Evolutionary conservation across 2,329 filamentous ascomycete genomes (phyloP).

Genomic region (Geosmithia putterillii): DNA sequence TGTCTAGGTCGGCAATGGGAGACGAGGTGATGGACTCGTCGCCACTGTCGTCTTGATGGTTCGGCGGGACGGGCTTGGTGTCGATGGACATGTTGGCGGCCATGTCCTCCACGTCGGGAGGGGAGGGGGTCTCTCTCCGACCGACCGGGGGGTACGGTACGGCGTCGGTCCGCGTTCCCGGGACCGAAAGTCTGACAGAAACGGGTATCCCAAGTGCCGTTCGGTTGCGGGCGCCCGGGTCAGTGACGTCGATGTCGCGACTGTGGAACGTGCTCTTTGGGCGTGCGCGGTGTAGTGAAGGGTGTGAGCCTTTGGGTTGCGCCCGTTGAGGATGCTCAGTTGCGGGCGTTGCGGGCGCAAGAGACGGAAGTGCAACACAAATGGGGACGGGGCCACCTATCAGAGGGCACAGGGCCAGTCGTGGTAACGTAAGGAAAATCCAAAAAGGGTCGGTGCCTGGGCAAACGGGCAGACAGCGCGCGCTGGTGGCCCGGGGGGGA

Average conservation of each 20-base stretch:
- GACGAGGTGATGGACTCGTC: slow-evolving; percentile 51
- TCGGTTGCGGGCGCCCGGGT: background rate
- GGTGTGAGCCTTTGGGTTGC: too few relatives aligned
- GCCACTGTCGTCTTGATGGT: slow-evolving; percentile 38
- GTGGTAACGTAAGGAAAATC: slow-evolving; percentile 4
- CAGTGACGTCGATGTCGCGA: slow-evolving; percentile 3
- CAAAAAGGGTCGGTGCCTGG: slow-evolving; percentile 1
- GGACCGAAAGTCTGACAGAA: background rate
- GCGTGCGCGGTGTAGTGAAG: slow-evolving; percentile 13
- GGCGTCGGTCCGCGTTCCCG: background rate
- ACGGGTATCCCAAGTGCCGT: background rate
- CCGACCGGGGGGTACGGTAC: background rate
- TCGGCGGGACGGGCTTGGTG: slow-evolving; percentile 31
- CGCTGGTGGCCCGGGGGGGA: background rate
- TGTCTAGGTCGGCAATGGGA: slow-evolving; percentile 38
- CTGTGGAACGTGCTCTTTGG: slow-evolving; percentile 4
- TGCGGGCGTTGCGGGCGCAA: slow-evolving; percentile 22
- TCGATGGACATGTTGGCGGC: slow-evolving; percentile 58
- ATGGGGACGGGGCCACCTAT: slow-evolving; percentile 13
- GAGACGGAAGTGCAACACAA: slow-evolving; percentile 11
- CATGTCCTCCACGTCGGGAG: slow-evolving; percentile 36
- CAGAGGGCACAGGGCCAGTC: slow-evolving; percentile 5
- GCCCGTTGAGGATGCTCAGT: slow-evolving; percentile 20
- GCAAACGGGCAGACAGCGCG: slow-evolving; percentile 1
- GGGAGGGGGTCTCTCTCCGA: slow-evolving; percentile 16